phyloP scores from a whole-genome alignment of 2,329 filamentous ascomycete genomes.

The Xenoacremonium recifei region DNA sequence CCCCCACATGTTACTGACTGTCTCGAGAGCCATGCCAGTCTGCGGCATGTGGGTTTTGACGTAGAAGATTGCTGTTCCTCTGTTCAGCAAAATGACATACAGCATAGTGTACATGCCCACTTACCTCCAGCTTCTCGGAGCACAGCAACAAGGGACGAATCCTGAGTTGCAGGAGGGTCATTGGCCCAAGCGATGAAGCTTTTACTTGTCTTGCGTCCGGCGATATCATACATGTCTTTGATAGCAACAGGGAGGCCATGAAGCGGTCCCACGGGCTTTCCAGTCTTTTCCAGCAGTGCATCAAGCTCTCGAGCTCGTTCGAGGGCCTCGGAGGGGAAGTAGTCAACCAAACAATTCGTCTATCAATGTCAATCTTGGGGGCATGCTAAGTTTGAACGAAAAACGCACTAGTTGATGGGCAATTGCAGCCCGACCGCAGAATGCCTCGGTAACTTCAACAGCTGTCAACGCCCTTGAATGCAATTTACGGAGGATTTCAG shows the following conservation, averaged over 20 bases:
- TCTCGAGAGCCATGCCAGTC: conserved; percentile 50
- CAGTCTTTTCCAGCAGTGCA: background rate
- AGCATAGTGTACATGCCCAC: no score
- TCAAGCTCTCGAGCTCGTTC: conserved; percentile 7
- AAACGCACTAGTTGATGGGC: conserved; percentile 9
- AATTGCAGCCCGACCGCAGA: conserved; percentile 8
- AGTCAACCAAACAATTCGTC: conserved; percentile 13
- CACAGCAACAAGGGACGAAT: no score
- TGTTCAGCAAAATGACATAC: no score
- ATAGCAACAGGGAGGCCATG: conserved; percentile 55
- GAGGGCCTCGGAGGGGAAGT: conserved; percentile 11
- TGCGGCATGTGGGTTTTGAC: conserved; percentile 67
- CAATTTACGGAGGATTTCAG: conserved; percentile 2
- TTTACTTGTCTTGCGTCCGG: no score
- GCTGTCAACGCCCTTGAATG: conserved; percentile 1
- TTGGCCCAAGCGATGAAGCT: no score
- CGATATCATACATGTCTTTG: no score
- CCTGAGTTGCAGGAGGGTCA: no score
- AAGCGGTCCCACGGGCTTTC: conserved; percentile 39
- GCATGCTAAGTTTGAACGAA: no score
- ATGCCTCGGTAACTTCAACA: conserved; percentile 6
- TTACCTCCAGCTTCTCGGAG: no score
- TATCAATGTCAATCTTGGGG: no score
- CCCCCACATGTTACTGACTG: conserved; percentile 60
- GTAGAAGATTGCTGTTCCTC: conserved; percentile 64